Evolutionary conservation across 164 flowering plant species (phyloP), one percentile per base, ranked within the genome.

Genomic region (Piper betle): DNA sequence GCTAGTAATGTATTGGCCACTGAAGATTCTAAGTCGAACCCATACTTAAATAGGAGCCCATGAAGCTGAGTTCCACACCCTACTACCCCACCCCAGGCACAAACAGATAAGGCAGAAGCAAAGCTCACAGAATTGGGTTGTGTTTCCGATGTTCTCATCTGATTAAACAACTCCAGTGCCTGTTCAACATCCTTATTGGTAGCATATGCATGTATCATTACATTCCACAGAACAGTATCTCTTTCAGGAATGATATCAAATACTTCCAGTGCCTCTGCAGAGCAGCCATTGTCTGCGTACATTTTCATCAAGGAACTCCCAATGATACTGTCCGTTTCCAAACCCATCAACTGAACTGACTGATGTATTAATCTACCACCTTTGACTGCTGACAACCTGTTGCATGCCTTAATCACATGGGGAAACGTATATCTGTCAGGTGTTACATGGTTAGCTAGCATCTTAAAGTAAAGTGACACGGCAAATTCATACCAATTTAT

Each of bases 371-470:
- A 25, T 57, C 65, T 76, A 39, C 81, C 84, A 53, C 82, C 66
- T 5, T 61, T 66, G 53, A 81, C 61, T 66, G 79, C 78, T 19
- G 62, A 63, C 73, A 89, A 73, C 54, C 80, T 77, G 68, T 77
- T 58, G 67, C 96, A 89, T 53, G 88, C 89, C 66, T 89, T 88
- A 63, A 92, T 69, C 25, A 89, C 81, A 68, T 78, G 76, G 25
- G 93, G 87, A 62, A 85, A 87, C 18, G 93, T 92, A 68, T 80
- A 85, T 66, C 73, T 87, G 74, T 89, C 95, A 20, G 96, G 93
- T 2, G 37, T 68, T 70, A 78, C 69, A 5, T 84, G 85, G 68
- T 39, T 69, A 41, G 77, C 70, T 67, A 91, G 68, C 96, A 91
- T 88, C 86, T 87, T 88, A 38, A 86, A 82, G 72, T 79, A 91